A percentile compares a stretch with the other conserved stretches of the same genome.
phyloP scores from a whole-genome alignment of 139 green algal species.

The Chlamydomonas sp. region DNA sequence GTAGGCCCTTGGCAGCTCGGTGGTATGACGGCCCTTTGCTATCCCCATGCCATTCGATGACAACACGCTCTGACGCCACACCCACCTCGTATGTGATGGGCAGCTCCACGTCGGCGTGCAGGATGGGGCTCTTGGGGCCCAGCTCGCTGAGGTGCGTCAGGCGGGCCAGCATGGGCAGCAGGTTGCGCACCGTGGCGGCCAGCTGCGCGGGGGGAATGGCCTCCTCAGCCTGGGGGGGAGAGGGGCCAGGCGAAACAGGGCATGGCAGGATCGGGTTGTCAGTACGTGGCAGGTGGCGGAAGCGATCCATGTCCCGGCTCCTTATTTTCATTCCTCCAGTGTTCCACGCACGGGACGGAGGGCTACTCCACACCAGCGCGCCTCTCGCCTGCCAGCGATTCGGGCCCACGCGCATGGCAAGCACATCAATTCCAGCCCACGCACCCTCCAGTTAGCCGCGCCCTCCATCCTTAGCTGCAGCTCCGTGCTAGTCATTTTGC shows the following conservation, averaged over 20 bases:
- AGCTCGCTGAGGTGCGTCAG: too few species aligned
- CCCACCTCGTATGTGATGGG: constrained; percentile 8
- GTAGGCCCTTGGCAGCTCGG: too few species aligned
- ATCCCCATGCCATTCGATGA: too few species aligned
- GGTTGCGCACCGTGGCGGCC: neutral
- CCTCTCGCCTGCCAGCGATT: too few species aligned
- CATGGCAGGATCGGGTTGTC: neutral
- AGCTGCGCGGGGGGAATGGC: neutral
- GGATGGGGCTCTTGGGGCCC: neutral
- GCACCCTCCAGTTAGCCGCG: constrained; percentile 2
- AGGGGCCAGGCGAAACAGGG: neutral
- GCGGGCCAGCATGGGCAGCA: neutral
- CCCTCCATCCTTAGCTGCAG: constrained; percentile 23
- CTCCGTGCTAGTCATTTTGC: neutral
- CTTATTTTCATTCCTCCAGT: too few species aligned
- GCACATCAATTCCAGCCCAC: too few species aligned
- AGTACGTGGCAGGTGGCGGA: neutral
- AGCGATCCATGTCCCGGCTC: neutral
- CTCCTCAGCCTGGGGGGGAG: neutral
- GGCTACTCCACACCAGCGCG: too few species aligned
- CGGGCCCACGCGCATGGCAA: too few species aligned
- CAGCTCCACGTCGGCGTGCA: constrained; percentile 10
- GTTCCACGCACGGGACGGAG: too few species aligned
- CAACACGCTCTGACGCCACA: neutral
- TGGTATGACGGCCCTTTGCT: too few species aligned